Percentiles rank a stretch among this genome's conserved stretches.
Evolutionary conservation across 305 asterid species (phyloP).

Genomic region (Plantago lanceolata): DNA sequence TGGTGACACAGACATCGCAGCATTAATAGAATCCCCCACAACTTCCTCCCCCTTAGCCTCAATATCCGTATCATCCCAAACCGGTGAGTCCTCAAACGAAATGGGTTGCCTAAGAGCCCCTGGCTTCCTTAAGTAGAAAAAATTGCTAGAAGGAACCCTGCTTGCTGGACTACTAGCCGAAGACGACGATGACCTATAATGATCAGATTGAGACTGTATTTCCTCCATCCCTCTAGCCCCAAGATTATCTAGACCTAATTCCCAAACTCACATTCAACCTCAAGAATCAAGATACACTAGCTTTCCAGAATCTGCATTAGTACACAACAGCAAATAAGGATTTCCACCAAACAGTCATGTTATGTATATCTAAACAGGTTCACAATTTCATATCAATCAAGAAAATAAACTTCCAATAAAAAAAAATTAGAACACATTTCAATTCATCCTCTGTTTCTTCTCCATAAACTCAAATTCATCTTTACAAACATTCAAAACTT

Average conservation of each 20-base stretch:
- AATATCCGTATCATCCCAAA: slow-evolving; percentile 87
- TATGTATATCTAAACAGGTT: background rate
- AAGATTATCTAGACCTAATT: background rate
- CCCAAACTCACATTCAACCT: slow-evolving; percentile 8
- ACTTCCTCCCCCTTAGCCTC: slow-evolving; percentile 83
- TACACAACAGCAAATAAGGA: slow-evolving; percentile 14
- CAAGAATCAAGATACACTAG: slow-evolving; percentile 13
- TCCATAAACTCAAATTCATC: background rate
- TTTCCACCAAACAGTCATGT: slow-evolving; percentile 4
- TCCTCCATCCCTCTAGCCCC: slow-evolving; percentile 61
- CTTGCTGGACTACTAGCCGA: slow-evolving; percentile 94
- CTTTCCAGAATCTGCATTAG: slow-evolving; percentile 25
- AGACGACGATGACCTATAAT: slow-evolving; percentile 89
- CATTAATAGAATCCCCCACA: slow-evolving; percentile 73
- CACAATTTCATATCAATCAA: background rate
- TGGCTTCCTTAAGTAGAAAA: slow-evolving; percentile 84
- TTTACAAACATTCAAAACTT: background rate
- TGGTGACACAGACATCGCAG: slow-evolving; percentile 77
- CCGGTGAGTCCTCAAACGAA: slow-evolving; percentile 96
- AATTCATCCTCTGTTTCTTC: background rate
- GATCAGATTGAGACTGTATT: slow-evolving; percentile 92
- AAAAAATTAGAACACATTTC: too few relatives aligned
- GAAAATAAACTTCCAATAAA: background rate
- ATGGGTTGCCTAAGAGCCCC: slow-evolving; percentile 82
- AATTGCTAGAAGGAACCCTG: slow-evolving; percentile 91